Base-by-base conservation (phyloP, 768 basidiomycete genomes). In the Ramaria sp. region DNA sequence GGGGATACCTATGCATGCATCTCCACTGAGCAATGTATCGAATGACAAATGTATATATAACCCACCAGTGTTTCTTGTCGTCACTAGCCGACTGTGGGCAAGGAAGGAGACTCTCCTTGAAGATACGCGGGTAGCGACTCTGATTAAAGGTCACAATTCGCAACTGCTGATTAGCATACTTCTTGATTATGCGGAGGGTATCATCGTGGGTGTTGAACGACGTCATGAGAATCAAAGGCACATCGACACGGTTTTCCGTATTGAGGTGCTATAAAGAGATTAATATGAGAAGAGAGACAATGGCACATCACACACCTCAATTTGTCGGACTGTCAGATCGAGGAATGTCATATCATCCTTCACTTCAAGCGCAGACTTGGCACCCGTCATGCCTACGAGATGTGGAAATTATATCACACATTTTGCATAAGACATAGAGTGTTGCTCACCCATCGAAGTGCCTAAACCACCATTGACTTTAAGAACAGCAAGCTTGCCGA, bases 181-280 rank as follows among this genome's bases (percentile, higher is more conserved):
- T 96, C 70, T 96, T 91, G 71, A 94, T 91, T 77, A 96, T 90
- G 61, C 89, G 86, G 58, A 89, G 82, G 48, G 94, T 95, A 68
- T 97, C 93, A 36, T 96, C 90, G 67, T 93, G 88, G 18, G 94
- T 97, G 76, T 95, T 95, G 78, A 98, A 97, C 54, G 91, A 95
- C 65, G 93, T 96, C 95, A 96, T 95, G 65, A 97, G 82, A 72
- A 96, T 87, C 68, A 96, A 85, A n/a, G 91, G 93, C 43, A 95
- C 89, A 70, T 96, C 86, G 69, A 89, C 85, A 59, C 79, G 80
- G 65, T 80, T 74, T 48, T 81, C 78, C 50, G 83, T 86, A 77
- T 94, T 93, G 65, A 95, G 82, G 68, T 95, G 89, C 76, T 72
- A 50, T 16, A 41, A 52, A 16, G 20, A 34, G 36, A 41, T 20